Evolutionary conservation across 176 grass and related monocot species (phyloP), one percentile per base, ranked within the genome.

Genomic region (Rhynchospora pubera): DNA sequence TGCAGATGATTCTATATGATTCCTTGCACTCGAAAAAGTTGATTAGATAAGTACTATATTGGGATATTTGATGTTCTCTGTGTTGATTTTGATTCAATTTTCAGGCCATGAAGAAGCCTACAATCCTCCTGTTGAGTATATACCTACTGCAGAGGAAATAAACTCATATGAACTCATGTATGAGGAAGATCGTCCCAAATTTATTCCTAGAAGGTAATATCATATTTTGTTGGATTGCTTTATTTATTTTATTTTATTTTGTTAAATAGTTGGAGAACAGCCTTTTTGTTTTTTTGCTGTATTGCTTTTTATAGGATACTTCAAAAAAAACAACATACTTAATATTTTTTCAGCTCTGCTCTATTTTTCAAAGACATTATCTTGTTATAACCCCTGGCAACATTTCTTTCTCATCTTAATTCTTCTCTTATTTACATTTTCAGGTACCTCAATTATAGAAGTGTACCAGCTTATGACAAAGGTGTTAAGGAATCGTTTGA

Each of bases 21-120:
- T 46, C 32, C 28, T 16, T 70, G 66, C 39, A 70, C 16, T 70
- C 19, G 32, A 21, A 15, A 70, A 70, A 45, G 39, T 70, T 70
- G 39, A 46, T 13, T 45, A 45, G 39, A 46, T 70, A 45, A 69
- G 15, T 44, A 45, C 45, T 45, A 70, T 46, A 44, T 10, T 15
- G 45, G 66, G 66, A 19, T 70, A 19, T 15, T 8, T 19, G 26
- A 69, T 45, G 39, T 7, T 45, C 45, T 70, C 21, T 45, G 48
- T 77, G 24, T 18, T 30, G 50, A 55, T 56, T 32, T 56, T 56
- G 13, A 28, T 77, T 77, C 48, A 56, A 9, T 50, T 79, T 93
- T 77, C 65, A 99, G 97, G 97, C 64, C 97, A 99, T 83, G 97
- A 99, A 91, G 97, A 96, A 82, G 95, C 93, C 11, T 99, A 99